These are phyloP conservation scores for Pseudozyma pruni DNA, from an alignment of 1,284 basidiomycete genomes.

Conservation along the genomic window DNA sequence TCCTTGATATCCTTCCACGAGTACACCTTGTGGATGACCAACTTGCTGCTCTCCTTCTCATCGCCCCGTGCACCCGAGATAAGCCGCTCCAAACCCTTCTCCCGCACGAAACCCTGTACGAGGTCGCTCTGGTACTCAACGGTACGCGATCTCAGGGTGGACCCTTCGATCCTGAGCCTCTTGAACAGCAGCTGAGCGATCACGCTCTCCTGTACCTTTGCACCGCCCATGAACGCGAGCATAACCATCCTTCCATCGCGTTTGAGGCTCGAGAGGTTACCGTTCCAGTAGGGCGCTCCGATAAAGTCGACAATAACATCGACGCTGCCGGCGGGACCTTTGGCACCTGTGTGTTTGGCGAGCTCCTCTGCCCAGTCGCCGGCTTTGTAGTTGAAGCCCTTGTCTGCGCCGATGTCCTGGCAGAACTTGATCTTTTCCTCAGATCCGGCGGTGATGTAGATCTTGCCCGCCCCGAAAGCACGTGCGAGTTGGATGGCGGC, in stretches of 20 bases:
- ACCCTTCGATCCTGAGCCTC: constrained; percentile 87
- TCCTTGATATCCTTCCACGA: constrained; percentile 83
- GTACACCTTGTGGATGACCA: constrained; percentile 73
- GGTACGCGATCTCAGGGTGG: constrained; percentile 84
- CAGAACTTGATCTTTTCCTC: constrained; percentile 85
- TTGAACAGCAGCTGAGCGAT: constrained; percentile 81
- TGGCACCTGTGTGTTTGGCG: constrained; percentile 43
- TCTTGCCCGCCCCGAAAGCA: constrained; percentile 73
- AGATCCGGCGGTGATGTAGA: constrained; percentile 79
- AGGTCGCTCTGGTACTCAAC: constrained; percentile 82
- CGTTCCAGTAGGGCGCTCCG: constrained; percentile 82
- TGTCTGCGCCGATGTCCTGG: constrained; percentile 73
- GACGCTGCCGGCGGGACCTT: constrained; percentile 70
- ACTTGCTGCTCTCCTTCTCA: constrained; percentile 28
- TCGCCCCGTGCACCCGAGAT: constrained; percentile 20
- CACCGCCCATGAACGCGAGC: constrained; percentile 78
- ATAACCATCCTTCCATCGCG: constrained; percentile 82
- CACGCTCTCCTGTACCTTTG: constrained; percentile 75
- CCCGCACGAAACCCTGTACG: constrained; percentile 74
- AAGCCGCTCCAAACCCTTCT: constrained; percentile 42
- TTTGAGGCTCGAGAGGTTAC: constrained; percentile 81
- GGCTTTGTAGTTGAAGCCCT: constrained; percentile 86
- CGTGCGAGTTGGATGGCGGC: constrained; percentile 90
- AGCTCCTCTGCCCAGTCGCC: constrained; percentile 80
- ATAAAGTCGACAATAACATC: constrained; percentile 90